Base-by-base conservation (phyloP, 169 alveolate species). In the Theileria annulata region DNA sequence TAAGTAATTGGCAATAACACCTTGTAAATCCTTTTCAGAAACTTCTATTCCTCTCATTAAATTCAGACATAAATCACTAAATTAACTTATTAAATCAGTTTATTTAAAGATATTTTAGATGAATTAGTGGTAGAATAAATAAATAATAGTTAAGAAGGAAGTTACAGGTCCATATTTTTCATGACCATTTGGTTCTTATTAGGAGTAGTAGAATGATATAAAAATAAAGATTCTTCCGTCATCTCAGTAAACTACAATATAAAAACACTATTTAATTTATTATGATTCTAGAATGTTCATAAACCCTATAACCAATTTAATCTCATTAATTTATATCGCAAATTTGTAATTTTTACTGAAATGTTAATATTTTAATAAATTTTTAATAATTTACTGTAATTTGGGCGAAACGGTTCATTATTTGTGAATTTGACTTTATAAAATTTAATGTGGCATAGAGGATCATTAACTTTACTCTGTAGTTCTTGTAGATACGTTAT, bases 401-500 rank as follows among this genome's bases (percentile, higher is more conserved):
- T 23, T 25, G 8, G 33, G 3, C 8, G 66, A 58, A 58, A 5
- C 33, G 8, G 33, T 58, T 25, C 33, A 3, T 25, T 5, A 28
- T 58, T 58, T 25, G 42, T 3, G 77, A 69, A 4, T 69, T n/a
- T 3, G 35, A 25, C 25, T 30, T 47, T n/a, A n/a, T n/a, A n/a
- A n/a, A n/a, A n/a, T n/a, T 84, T 49, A 67, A 87, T 90, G 93
- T 90, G 94, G 94, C 93, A 87, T 78, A 66, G 94, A 2, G 96
- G 96, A 33, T 88, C 88, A 0, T 77, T 93, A 70, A 91, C 92
- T 25, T 79, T 93, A 13, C 92, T 91, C 48, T 93, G 96, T 76
- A 90, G 92, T 75, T 89, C 95, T 47, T 93, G 96, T 79, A 88
- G 96, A 59, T 93, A 93, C 82, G 96, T 93, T 56, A 89, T 93